These are phyloP conservation scores for Tripterygium wilfordii DNA, from an alignment of 177 flowering plant genomes.

Conservation along the genomic window DNA sequence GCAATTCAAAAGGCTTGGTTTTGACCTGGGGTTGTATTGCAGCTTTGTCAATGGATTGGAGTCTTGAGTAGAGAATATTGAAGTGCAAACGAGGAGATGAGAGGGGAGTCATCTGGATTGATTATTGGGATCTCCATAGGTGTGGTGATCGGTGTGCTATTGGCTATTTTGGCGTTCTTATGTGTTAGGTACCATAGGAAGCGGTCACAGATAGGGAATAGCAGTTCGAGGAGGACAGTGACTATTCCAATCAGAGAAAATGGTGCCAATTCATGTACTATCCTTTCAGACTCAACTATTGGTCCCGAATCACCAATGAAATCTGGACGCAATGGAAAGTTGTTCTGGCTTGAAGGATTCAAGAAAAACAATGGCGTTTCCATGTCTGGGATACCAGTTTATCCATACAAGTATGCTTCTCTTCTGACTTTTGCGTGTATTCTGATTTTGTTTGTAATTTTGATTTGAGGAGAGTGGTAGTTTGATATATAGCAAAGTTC, in stretches of 20 bases:
- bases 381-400: slow-evolving; percentile 85
- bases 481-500: no score
- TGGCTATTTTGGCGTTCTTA: slow-evolving; percentile 63
- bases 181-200: slow-evolving; percentile 66
- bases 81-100: slow-evolving; percentile 39
- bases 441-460: neutral
- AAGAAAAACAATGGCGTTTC: slow-evolving; percentile 57
- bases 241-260: slow-evolving; percentile 74
- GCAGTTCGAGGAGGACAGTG: slow-evolving; percentile 79
- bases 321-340: slow-evolving; percentile 34
- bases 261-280: slow-evolving; percentile 67
- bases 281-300: slow-evolving; percentile 78
- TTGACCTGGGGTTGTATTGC: slow-evolving; percentile 13
- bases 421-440: neutral
- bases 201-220: slow-evolving; percentile 70
- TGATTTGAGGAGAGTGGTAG: no score
- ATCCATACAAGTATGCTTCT: slow-evolving; percentile 69
- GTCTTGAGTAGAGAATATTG: slow-evolving; percentile 14
- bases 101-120: slow-evolving; percentile 64
- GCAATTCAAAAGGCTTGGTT: neutral
- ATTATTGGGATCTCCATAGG: slow-evolving; percentile 89
- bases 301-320: slow-evolving; percentile 81
- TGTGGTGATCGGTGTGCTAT: slow-evolving; percentile 74
- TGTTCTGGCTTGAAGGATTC: slow-evolving; percentile 66
- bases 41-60: slow-evolving; percentile 29